Conservation (phyloP, 345 rosid genomes). For the Hibiscus tridactylites region DNA sequence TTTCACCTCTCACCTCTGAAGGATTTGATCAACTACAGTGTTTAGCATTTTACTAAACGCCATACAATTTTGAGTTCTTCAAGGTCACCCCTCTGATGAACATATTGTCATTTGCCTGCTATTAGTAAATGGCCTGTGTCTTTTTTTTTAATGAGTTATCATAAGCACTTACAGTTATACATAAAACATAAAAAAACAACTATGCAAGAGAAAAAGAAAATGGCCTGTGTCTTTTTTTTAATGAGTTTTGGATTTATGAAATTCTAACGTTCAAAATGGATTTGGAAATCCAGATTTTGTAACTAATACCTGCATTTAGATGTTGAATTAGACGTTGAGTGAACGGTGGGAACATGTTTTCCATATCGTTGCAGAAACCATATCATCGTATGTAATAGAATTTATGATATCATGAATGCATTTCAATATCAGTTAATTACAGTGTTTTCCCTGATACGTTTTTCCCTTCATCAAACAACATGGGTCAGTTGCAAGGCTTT, state of each 20-base stretch:
- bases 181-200: too few species aligned
- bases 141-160: too few species aligned
- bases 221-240: too few species aligned
- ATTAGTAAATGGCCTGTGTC: too few species aligned
- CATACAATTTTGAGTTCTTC: background rate
- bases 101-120: background rate
- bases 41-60: background rate
- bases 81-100: background rate
- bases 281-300: too few species aligned
- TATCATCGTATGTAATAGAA: background rate
- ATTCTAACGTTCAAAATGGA: too few species aligned
- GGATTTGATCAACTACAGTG: background rate
- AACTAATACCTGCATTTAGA: too few species aligned
- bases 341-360: background rate
- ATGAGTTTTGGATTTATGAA: too few species aligned
- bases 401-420: background rate
- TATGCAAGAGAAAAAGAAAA: too few species aligned
- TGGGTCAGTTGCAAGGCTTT: background rate
- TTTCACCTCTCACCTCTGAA: background rate
- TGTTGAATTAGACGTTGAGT: too few species aligned
- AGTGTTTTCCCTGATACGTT: constrained; percentile 3
- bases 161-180: too few species aligned
- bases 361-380: background rate
- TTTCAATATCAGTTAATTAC: background rate
- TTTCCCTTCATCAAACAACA: background rate